These are phyloP conservation scores for Aphanomyces cochlioides DNA, from an alignment of 352 stramenopile species.

Conservation along the genomic window DNA sequence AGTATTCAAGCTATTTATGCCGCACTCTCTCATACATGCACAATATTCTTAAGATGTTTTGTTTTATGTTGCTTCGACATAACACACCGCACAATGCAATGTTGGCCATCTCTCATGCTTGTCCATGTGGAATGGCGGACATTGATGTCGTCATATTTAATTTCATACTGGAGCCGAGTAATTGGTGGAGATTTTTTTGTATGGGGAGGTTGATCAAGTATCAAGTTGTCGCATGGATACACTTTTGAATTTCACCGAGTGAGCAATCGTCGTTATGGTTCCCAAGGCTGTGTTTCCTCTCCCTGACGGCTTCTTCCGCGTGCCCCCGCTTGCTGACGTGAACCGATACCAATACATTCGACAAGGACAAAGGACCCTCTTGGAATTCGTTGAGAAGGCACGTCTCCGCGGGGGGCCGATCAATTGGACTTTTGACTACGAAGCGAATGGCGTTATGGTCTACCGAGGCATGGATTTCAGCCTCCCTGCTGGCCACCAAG, in stretches of 20 bases:
- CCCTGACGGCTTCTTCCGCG: background rate
- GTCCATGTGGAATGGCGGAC: too few relatives aligned
- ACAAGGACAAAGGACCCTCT: constrained; percentile 8
- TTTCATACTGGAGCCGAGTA: too few relatives aligned
- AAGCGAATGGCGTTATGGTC: constrained; percentile 15
- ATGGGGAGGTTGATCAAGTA: background rate
- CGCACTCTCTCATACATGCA: too few relatives aligned
- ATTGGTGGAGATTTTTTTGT: too few relatives aligned
- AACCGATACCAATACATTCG: background rate
- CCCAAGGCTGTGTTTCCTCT: background rate
- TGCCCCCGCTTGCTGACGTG: background rate
- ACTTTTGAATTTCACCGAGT: background rate
- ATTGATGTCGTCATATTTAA: too few relatives aligned
- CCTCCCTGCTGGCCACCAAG: background rate
- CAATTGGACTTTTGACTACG: constrained; percentile 17
- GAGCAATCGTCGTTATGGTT: background rate
- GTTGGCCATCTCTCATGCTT: too few relatives aligned
- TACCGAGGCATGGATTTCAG: constrained; percentile 2
- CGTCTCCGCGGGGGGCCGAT: constrained; percentile 18
- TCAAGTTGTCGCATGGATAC: background rate
- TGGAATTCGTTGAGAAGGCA: background rate
- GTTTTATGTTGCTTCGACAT: too few relatives aligned
- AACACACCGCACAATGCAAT: too few relatives aligned
- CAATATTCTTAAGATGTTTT: too few relatives aligned
- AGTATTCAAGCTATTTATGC: too few relatives aligned